These are phyloP conservation scores for Rheum nobile DNA, from an alignment of 148 eudicot species.

Conservation along the genomic window DNA sequence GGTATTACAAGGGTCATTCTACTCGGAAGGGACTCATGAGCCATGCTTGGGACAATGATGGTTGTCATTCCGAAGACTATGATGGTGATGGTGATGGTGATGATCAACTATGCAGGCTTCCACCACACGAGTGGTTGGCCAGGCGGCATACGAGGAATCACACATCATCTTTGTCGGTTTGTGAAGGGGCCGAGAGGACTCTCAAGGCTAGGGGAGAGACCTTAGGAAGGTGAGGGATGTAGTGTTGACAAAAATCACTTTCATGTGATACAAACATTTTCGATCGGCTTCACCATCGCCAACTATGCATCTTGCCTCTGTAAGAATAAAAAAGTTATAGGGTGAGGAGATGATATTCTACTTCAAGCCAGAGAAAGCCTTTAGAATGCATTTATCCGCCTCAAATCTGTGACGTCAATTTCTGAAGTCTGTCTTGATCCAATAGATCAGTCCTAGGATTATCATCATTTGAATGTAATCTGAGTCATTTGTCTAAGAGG, in stretches of 20 bases:
- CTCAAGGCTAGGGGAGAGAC: constrained; percentile 77
- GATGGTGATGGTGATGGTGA: constrained; percentile 21
- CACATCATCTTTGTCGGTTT: constrained; percentile 48
- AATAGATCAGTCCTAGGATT: too few species aligned
- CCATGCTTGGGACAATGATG: constrained; percentile 12
- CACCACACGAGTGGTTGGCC: constrained; percentile 72
- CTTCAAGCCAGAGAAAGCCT: too few species aligned
- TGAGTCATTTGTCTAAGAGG: too few species aligned
- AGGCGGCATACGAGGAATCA: constrained; percentile 39
- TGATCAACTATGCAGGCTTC: constrained; percentile 14
- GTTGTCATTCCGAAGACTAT: constrained; percentile 18
- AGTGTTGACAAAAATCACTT: constrained; percentile 44
- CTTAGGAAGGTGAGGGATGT: constrained; percentile 64
- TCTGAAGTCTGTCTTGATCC: too few species aligned
- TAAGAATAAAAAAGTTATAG: too few species aligned
- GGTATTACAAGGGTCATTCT: constrained; percentile 5
- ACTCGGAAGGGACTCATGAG: background rate
- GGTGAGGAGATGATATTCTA: too few species aligned
- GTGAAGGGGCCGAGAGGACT: constrained; percentile 76
- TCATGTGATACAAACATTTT: constrained; percentile 16
- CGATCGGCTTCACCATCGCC: background rate
- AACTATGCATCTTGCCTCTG: too few species aligned
- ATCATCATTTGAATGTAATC: too few species aligned
- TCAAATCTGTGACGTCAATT: too few species aligned
- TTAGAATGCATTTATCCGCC: too few species aligned